These are phyloP conservation scores for Chionographis japonica DNA, from an alignment of 106 monocot species.

Conservation along the genomic window DNA sequence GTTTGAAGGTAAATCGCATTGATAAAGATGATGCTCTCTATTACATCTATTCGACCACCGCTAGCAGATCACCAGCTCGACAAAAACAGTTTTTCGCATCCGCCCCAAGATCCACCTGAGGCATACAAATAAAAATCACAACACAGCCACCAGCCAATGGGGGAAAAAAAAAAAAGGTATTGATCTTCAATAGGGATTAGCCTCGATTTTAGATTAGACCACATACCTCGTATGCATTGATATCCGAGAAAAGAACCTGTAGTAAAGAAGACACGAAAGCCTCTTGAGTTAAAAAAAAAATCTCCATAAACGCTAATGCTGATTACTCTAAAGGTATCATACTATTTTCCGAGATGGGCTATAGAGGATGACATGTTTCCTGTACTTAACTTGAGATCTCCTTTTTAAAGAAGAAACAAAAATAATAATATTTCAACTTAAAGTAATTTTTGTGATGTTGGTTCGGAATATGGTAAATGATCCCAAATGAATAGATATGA, in stretches of 20 bases:
- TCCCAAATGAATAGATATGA: too few relatives aligned
- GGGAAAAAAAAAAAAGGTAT: background rate
- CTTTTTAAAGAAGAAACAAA: too few relatives aligned
- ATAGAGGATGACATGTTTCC: too few relatives aligned
- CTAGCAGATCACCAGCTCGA: conserved; percentile 63
- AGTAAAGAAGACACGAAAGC: background rate
- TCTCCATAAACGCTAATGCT: background rate
- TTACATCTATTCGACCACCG: conserved; percentile 61
- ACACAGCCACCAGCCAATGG: background rate
- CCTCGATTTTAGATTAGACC: background rate
- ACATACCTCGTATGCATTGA: conserved; percentile 94
- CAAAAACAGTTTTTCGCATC: conserved; percentile 81
- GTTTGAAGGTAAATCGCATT: too few relatives aligned
- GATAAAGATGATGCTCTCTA: too few relatives aligned
- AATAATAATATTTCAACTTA: too few relatives aligned
- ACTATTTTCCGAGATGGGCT: too few relatives aligned
- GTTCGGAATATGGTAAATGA: too few relatives aligned
- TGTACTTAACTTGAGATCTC: too few relatives aligned
- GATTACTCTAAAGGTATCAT: too few relatives aligned
- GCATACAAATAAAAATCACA: background rate
- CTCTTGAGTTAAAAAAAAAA: background rate
- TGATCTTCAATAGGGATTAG: too few relatives aligned
- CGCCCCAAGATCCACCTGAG: conserved; percentile 78
- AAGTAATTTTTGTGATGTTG: too few relatives aligned
- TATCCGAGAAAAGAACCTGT: conserved; percentile 96